These are phyloP conservation scores for Ambrosia artemisiifolia DNA, from an alignment of 129 eudicot species.

Conservation along the genomic window DNA sequence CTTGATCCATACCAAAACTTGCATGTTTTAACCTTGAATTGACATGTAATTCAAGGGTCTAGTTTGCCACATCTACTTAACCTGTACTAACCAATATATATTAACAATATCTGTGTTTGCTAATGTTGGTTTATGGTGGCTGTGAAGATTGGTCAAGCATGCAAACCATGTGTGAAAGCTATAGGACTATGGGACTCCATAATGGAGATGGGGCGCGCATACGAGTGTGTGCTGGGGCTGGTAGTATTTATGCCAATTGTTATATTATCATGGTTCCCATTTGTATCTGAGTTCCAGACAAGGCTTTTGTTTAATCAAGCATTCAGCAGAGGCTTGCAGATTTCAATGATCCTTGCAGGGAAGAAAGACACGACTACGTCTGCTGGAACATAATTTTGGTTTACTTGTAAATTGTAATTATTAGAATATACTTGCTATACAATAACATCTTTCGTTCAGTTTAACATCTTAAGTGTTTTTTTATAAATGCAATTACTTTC, in stretches of 20 bases:
- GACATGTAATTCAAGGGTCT: neutral
- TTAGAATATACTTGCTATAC: neutral
- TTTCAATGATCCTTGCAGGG: constrained; percentile 95
- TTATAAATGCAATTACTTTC: neutral
- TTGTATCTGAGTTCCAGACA: constrained; percentile 89
- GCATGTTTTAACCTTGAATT: neutral
- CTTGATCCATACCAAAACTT: neutral
- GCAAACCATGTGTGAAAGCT: constrained; percentile 67
- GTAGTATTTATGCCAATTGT: constrained; percentile 79
- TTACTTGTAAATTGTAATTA: constrained; percentile 19
- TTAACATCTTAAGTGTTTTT: neutral
- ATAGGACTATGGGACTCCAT: constrained; percentile 87
- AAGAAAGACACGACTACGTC: constrained; percentile 54
- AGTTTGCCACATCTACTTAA: neutral
- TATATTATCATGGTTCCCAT: constrained; percentile 86
- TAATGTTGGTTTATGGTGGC: constrained; percentile 11
- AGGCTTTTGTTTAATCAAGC: constrained; percentile 92
- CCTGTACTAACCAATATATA: neutral
- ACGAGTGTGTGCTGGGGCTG: constrained; percentile 81
- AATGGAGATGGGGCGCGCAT: constrained; percentile 85
- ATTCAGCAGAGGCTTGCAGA: constrained; percentile 93
- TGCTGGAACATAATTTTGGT: constrained; percentile 16
- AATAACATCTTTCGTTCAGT: neutral
- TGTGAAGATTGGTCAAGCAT: constrained; percentile 78
- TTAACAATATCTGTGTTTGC: neutral